Evolutionary conservation across 2,329 filamentous ascomycete genomes (phyloP), one percentile per base, ranked within the genome.

Genomic region (Ophiostoma quercus): DNA sequence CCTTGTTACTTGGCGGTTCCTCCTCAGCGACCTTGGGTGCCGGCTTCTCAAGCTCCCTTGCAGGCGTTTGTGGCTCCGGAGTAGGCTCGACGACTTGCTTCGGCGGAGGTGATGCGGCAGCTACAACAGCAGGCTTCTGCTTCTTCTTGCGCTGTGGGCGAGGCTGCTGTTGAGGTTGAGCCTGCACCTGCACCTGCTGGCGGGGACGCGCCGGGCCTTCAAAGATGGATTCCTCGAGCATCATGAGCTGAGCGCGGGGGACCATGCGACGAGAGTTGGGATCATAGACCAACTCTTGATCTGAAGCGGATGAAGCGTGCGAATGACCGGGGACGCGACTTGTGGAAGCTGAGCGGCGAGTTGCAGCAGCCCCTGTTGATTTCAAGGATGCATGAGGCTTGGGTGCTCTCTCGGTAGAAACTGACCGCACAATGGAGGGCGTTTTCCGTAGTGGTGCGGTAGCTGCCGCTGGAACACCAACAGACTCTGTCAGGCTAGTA

Each of bases 201-300:
- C 78, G 80, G 43, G 82, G 80, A 0, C 79, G 76, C 73, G 78
- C 77, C 69, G 25, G 65, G 12, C 41, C 66, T 43, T 83, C 78
- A 32, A 78, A 75, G 3, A 82, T 74, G 41, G 75, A 78, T 69
- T 83, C 79, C 67, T 84, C 82, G 63, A 78, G 78, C 67, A 77
- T 82, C 73, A 80, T 65, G 22, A 85, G 73, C 34, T 84, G 79
- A 6, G 76, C 77, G 68, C 78, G 82, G 2, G 84, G 82, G 3
- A 89, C 81, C 82, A 89, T 87, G 71, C 87, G 84, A 73, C 87
- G 82, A 19, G 88, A 88, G 74, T 89, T 89, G n/a, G 87, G 82
- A 73, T 89, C 87, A 74, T 88, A 88, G 66, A 90, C 84, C 76
- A 90, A 74, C 41, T 79, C 77, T 73, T 83, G 75, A 60, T 82